Conservation (phyloP, 1,284 basidiomycete genomes). For the Marasmius tenuissimus region DNA sequence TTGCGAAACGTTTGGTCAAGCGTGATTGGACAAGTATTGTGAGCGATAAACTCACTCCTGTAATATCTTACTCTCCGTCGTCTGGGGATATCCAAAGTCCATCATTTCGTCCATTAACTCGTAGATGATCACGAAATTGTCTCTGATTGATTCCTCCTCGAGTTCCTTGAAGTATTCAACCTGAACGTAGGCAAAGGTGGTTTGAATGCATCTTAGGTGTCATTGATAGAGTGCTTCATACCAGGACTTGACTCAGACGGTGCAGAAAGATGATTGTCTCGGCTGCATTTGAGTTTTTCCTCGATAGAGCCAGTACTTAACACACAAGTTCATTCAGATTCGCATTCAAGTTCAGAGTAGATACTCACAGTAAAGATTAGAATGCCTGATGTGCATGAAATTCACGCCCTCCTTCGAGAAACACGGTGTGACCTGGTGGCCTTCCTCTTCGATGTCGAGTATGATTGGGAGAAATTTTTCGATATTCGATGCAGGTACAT, state of each 20-base stretch:
- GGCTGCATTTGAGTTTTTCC: slow-evolving; percentile 94
- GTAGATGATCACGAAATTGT: slow-evolving; percentile 98
- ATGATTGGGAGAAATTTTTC: slow-evolving; percentile 95
- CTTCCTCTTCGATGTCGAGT: slow-evolving; percentile 97
- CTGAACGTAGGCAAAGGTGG: neutral
- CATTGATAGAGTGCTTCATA: neutral
- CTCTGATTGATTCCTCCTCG: slow-evolving; percentile 97
- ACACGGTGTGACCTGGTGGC: slow-evolving; percentile 92
- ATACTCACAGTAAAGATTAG: slow-evolving; percentile 90
- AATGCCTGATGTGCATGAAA: slow-evolving; percentile 98
- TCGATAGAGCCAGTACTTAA: slow-evolving; percentile 91
- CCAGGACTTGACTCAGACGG: slow-evolving; percentile 83
- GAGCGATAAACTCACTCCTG: slow-evolving; percentile 72
- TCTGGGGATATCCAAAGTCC: slow-evolving; percentile 99
- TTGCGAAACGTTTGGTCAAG: neutral
- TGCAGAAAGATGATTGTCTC: slow-evolving; percentile 98
- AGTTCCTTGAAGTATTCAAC: slow-evolving; percentile 99
- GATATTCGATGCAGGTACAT: slow-evolving; percentile 86
- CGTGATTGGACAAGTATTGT: neutral
- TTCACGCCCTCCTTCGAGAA: slow-evolving; percentile 94
- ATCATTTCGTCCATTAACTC: slow-evolving; percentile 99
- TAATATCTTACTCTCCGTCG: slow-evolving; percentile 98
- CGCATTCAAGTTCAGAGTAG: neutral
- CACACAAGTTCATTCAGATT: neutral
- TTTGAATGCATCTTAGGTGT: neutral